Evolutionary conservation across 2,329 filamentous ascomycete genomes (phyloP).

Genomic region (Phaeosphaeria sp.): DNA sequence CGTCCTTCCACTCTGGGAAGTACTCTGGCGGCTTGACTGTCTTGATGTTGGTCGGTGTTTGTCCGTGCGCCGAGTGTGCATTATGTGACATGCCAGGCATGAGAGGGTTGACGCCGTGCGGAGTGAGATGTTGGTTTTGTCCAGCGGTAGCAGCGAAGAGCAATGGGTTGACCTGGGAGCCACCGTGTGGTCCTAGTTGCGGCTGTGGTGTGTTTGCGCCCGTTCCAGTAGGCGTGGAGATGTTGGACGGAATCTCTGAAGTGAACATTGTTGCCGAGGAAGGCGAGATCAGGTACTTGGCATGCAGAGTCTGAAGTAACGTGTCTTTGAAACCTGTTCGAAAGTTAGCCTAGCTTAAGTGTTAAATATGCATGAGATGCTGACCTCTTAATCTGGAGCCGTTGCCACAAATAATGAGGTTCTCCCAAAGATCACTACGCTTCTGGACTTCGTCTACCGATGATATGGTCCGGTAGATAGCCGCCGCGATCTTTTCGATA

Average conservation of each 20-base stretch:
- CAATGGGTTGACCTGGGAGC: slow-evolving; percentile 80
- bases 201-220: slow-evolving; percentile 87
- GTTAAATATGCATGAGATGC: slow-evolving; percentile 9
- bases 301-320: slow-evolving; percentile 77
- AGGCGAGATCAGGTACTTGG: slow-evolving; percentile 88
- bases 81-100: slow-evolving; percentile 52
- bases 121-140: slow-evolving; percentile 60
- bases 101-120: slow-evolving; percentile 41
- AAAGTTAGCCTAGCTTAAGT: slow-evolving; percentile 36
- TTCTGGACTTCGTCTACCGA: slow-evolving; percentile 84
- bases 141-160: slow-evolving; percentile 88
- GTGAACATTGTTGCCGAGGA: slow-evolving; percentile 96
- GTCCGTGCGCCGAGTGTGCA: slow-evolving; percentile 67
- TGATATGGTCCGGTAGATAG: slow-evolving; percentile 83
- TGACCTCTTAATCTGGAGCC: slow-evolving; percentile 71
- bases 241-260: slow-evolving; percentile 91
- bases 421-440: slow-evolving; percentile 89
- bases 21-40: slow-evolving; percentile 79
- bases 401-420: slow-evolving; percentile 88
- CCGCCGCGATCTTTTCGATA: slow-evolving; percentile 81
- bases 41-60: slow-evolving; percentile 86
- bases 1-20: slow-evolving; percentile 85
- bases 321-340: slow-evolving; percentile 81
- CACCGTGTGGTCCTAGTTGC: slow-evolving; percentile 53
- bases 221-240: slow-evolving; percentile 88